Evolutionary conservation across 2,329 filamentous ascomycete genomes (phyloP).

Genomic region (Talaromyces sp.): DNA sequence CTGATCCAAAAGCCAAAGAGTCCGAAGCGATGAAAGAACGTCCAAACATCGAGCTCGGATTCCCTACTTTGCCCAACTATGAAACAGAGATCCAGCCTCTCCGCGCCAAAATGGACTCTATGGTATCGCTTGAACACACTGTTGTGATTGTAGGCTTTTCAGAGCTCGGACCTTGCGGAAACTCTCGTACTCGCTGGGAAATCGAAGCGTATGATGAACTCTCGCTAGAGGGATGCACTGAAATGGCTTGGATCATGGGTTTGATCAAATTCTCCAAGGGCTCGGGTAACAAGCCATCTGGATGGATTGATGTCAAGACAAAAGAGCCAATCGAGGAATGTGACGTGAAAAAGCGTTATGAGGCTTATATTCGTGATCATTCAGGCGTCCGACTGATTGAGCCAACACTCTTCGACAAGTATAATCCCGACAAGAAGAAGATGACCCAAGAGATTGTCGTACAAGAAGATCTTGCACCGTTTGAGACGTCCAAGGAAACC

Average conservation of each 20-base stretch:
- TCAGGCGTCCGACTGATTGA: constrained; percentile 96
- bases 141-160: constrained; percentile 96
- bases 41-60: constrained; percentile 77
- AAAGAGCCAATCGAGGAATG: constrained; percentile 96
- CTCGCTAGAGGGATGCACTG: constrained; percentile 93
- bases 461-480: constrained; percentile 92
- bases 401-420: constrained; percentile 92
- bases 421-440: constrained; percentile 96
- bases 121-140: constrained; percentile 97
- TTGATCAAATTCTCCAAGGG: constrained; percentile 96
- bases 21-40: background rate
- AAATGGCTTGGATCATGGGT: constrained; percentile 99
- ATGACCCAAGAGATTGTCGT: constrained; percentile 96
- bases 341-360: constrained; percentile 95
- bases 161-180: constrained; percentile 93
- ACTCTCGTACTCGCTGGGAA: constrained; percentile 96
- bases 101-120: constrained; percentile 86
- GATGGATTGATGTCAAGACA: constrained; percentile 91
- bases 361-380: constrained; percentile 93
- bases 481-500: constrained; percentile 94
- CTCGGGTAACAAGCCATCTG: constrained; percentile 62
- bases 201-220: constrained; percentile 98
- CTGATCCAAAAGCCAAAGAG: background rate
- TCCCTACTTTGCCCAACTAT: constrained; percentile 87
- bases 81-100: constrained; percentile 83